Base-by-base conservation (phyloP, 768 basidiomycete genomes). In the Kwoniella newhampshirensis region DNA sequence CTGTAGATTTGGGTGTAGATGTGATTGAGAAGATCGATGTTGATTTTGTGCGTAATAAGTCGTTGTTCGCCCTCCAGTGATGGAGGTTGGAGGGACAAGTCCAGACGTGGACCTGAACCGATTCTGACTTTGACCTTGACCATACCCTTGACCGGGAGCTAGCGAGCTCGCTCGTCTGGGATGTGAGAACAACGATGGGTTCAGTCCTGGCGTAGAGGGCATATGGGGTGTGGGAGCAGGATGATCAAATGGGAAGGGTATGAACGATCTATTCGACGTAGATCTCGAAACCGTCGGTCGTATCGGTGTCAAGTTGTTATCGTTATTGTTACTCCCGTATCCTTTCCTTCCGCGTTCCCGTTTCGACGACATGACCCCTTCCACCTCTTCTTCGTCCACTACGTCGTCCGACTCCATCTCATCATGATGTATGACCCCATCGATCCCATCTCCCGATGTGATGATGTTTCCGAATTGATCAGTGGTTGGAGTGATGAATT, bases 191-290 rank as follows among this genome's bases (percentile, higher is more conserved):
- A 42, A 23, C 6, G 40, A 7, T 6, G 6, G 40, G 50, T 27
- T 37, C 32, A 51, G 12, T 6, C 20, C 20, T 11, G 37, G 21
- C 20, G 35, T 39, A 5, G 35, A 37, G 4, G 32, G 21, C 6
- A 25, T 7, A 5, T 21, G 13, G 8, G 5, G 30, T n/a, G 32
- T 20, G 13, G 27, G 26, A 1, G 49, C 20, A 36, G 35, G 37
- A 3, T 30, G 54, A 41, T 55, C 54, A 21, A 55, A 40, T 26
- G 30, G 54, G 18, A 46, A 55, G 18, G 54, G 54, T 4, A 55
- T 46, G 28, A 32, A 55, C 0, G 54, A 55, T 55, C 37, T 55
- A 21, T 30, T 30, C 11, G 52, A 36, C 4, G 27, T 54, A 3
- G 52, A 54, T 45, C 27, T 25, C 9, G 25, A 32, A 6, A 32